Evolutionary conservation across 345 rosid species (phyloP).

Genomic region (Turnera subulata): DNA sequence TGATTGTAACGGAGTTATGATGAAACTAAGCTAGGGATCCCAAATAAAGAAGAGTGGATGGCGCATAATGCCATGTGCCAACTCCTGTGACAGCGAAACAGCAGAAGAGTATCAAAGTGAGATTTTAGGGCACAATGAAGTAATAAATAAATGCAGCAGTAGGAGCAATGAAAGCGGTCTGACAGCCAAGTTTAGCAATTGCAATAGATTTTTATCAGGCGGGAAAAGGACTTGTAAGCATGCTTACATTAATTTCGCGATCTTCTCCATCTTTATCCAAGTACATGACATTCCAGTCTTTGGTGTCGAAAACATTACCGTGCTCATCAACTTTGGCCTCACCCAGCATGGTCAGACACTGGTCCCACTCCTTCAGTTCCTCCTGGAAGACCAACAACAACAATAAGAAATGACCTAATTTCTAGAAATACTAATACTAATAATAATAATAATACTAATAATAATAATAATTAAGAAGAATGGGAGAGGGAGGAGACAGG

Average conservation of each 20-base stretch:
- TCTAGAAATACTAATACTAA: no score
- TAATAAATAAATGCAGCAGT: no score
- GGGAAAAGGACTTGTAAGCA: no score
- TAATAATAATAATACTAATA: no score
- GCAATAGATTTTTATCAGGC: no score
- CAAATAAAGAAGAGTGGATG: no score
- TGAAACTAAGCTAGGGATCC: no score
- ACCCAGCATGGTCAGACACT: conserved; percentile 81
- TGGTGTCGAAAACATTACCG: conserved; percentile 67
- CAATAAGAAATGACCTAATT: no score
- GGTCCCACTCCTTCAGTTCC: conserved; percentile 97
- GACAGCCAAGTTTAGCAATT: no score
- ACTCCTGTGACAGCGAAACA: background rate
- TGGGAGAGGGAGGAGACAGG: background rate
- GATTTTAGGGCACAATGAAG: no score
- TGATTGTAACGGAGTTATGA: background rate
- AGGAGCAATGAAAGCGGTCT: no score
- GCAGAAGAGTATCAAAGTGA: no score
- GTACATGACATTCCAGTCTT: conserved; percentile 56
- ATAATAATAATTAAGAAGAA: background rate
- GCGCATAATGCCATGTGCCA: background rate
- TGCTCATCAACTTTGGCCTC: conserved; percentile 87
- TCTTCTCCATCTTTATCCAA: conserved; percentile 93
- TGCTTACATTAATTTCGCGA: conserved; percentile 80
- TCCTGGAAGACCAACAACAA: conserved; percentile 64